Conservation (phyloP, 352 stramenopile species). For the Pythium scleroteichum region DNA sequence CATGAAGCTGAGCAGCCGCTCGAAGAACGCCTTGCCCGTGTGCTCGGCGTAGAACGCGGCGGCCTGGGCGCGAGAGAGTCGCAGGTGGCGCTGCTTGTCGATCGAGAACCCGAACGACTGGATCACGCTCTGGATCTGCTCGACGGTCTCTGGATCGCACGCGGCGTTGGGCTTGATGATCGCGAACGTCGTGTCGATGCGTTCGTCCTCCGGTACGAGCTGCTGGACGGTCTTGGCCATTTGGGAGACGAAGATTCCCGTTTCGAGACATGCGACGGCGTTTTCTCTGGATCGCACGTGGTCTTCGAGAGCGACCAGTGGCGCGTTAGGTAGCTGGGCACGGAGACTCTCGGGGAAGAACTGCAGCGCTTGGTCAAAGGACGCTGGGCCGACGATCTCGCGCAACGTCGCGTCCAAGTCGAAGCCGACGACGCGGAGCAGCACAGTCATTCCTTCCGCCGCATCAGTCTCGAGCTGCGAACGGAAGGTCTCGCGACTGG, state of each 20-base stretch:
- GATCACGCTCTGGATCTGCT: conserved; percentile 41
- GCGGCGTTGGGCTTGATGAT: conserved; percentile 70
- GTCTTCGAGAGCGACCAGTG: conserved; percentile 27
- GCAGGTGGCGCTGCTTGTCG: conserved; percentile 37
- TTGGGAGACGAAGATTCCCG: conserved; percentile 42
- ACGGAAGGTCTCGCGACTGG: conserved; percentile 6
- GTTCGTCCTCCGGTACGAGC: conserved; percentile 16
- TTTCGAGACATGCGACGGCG: conserved; percentile 40
- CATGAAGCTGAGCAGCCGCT: conserved; percentile 61
- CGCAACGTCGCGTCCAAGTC: conserved; percentile 41
- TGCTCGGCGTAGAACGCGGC: conserved; percentile 66
- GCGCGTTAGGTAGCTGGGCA: conserved; percentile 28
- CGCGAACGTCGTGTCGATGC: conserved; percentile 44
- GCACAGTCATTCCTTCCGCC: background rate
- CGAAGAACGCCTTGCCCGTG: conserved; percentile 59
- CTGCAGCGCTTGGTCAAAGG: conserved; percentile 29
- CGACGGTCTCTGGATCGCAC: conserved; percentile 28
- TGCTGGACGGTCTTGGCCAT: conserved; percentile 16
- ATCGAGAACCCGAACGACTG: conserved; percentile 52
- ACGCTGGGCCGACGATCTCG: conserved; percentile 38
- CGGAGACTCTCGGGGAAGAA: conserved; percentile 57
- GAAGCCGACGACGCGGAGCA: conserved; percentile 49
- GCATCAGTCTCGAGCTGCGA: background rate
- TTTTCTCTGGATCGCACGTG: conserved; percentile 26
- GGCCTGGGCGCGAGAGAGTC: conserved; percentile 49